Percentiles rank a stretch among this genome's conserved stretches.
Evolutionary conservation across 768 basidiomycete species (phyloP).

Genomic region (Termitomyces sp.): DNA sequence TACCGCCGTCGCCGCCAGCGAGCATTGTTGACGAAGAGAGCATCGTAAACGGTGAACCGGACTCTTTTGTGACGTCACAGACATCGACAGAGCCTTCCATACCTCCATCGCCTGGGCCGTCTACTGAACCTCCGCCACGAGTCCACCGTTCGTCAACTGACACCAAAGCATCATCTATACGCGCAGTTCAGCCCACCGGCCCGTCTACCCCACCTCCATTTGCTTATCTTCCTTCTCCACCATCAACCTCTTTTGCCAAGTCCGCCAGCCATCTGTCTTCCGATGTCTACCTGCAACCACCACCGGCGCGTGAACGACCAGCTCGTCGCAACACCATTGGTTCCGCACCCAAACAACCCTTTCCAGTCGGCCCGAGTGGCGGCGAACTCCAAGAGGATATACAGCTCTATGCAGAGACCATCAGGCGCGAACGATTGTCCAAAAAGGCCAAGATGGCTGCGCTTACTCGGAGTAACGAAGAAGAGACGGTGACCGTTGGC

Average conservation of each 20-base stretch:
- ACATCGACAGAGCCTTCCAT: not conserved
- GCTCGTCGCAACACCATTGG: slow-evolving; percentile 71
- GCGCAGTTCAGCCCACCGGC: slow-evolving; percentile 17
- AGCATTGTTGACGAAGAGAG: slow-evolving; percentile 17
- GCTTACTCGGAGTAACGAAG: slow-evolving; percentile 29
- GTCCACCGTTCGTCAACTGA: slow-evolving; percentile 48
- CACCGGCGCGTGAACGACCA: slow-evolving; percentile 34
- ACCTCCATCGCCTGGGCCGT: not conserved
- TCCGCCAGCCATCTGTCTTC: slow-evolving; percentile 21
- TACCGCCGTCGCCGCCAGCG: slow-evolving; percentile 27
- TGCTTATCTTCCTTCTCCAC: slow-evolving; percentile 14
- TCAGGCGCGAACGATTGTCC: slow-evolving; percentile 69
- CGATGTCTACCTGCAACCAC: slow-evolving; percentile 51
- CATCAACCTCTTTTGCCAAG: slow-evolving; percentile 15
- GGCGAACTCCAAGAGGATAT: slow-evolving; percentile 75
- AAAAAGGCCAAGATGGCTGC: slow-evolving; percentile 66
- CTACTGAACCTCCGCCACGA: slow-evolving; percentile 9
- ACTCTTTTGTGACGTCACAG: slow-evolving; percentile 4
- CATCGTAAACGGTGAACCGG: slow-evolving; percentile 3
- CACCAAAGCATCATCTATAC: slow-evolving; percentile 32
- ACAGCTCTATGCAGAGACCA: slow-evolving; percentile 82
- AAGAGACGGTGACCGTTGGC: slow-evolving; percentile 71
- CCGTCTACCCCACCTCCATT: slow-evolving; percentile 9
- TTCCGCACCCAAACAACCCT: slow-evolving; percentile 27
- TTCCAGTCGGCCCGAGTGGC: slow-evolving; percentile 27